Evolutionary conservation across 2,329 filamentous ascomycete species (phyloP), one percentile per base, ranked within the genome.

Genomic region (Sclerotiophoma versabilis): DNA sequence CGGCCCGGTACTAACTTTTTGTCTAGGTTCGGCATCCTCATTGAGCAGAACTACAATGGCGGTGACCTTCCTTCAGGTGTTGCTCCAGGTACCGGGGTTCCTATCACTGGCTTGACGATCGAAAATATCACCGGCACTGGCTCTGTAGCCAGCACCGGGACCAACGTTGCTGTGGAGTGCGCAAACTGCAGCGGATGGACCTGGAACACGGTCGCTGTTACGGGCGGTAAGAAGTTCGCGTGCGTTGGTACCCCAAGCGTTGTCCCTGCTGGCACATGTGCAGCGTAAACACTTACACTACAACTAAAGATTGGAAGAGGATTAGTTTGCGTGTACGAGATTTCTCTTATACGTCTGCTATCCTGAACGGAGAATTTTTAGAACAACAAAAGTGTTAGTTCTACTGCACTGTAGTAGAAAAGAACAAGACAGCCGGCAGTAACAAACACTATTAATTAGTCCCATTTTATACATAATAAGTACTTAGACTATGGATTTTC

Each of bases 241-340:
- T 36, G 33, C 11, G 17, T 22, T 6, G 17, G 17, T 8, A 14
- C 20, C 22, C 42, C 42, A 2, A 15, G 17, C 10, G 30, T 27
- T 45, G 42, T 45, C 4, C 42, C 44, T 10, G 25, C 44, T 0
- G 83, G 83, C 14, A 81, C 86, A 39, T 71, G 86, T 54, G 83
- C 81, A 17, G 30, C 30, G n/a, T n/a, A n/a, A n/a, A n/a, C n/a
- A n/a, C n/a, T n/a, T n/a, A n/a, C n/a, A n/a, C n/a, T n/a, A n/a
- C n/a, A n/a, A n/a, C n/a, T n/a, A n/a, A n/a, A n/a, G n/a, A n/a
- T n/a, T n/a, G n/a, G n/a, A n/a, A n/a, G n/a, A n/a, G n/a, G n/a
- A n/a, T n/a, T n/a, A n/a, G n/a, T n/a, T n/a, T n/a, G n/a, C n/a
- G n/a, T n/a, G n/a, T n/a, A n/a, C n/a, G n/a, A n/a, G n/a, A n/a